Evolutionary conservation across 139 green algal genomes (phyloP), one percentile per base, ranked within the genome.

Genomic region (Chlamydomonas applanata): DNA sequence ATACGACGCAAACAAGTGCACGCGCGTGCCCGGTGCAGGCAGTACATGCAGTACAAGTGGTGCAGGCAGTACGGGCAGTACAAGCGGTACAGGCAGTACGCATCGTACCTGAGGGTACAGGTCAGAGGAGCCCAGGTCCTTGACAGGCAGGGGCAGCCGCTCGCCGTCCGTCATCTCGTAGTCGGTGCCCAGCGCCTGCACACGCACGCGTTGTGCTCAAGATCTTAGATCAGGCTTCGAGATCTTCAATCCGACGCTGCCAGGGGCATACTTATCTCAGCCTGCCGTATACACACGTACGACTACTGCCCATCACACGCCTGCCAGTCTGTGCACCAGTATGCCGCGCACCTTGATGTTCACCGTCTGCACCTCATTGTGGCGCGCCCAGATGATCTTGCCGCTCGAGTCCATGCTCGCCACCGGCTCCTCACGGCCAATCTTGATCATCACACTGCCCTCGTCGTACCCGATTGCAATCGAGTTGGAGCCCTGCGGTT

Each of bases 371-470:
- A 80, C 29, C 66, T 89, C 84, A 56, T 86, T 87, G 78, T 89
- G 84, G 13, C 73, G 71, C 5, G 84, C 84, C 84, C 84, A 89
- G 75, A 89, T 87, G 78, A 99, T 97, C 82, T 98, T 99, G 70
- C 96, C 96, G 27, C 83, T 93, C 67, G 34, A 83, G 78, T 99
- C 96, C 96, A 99, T 99, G 78, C 84, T 94, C 1, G 93, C 96
- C n/a, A 99, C 92, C 0, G 96, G 96, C 82, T 99, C 96, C 77
- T 99, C 96, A 0, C 93, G 86, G 2, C 96, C 96, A 53, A 87
- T 63, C 76, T 97, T 97, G 30, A 98, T 87, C 88, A 98, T 85
- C 27, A 97, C 89, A 3, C 80, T 89, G 54, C 95, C 96, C 83
- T 99, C 96, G 67, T 99, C 96, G 71, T 97, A 99, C 14, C 94